phyloP scores from a whole-genome alignment of 192 early-diverging fungal genomes.

The Coemansia sp. region DNA sequence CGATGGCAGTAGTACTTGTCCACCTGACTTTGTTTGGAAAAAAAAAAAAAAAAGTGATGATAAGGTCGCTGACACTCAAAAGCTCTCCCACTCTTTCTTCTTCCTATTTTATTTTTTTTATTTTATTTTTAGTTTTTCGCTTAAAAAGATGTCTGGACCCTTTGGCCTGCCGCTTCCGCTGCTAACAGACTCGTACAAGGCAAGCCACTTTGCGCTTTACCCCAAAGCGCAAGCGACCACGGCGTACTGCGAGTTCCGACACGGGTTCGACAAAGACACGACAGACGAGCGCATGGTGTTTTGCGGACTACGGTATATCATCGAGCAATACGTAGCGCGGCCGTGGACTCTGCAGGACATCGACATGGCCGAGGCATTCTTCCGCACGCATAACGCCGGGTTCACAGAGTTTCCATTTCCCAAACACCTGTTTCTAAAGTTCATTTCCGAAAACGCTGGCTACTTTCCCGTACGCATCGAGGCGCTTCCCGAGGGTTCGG shows the following conservation, averaged over 20 bases:
- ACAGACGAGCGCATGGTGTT: slow-evolving; percentile 78
- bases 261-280: slow-evolving; percentile 64
- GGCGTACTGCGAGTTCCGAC: slow-evolving; percentile 85
- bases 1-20: too few species aligned
- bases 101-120: neutral
- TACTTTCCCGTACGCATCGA: slow-evolving; percentile 87
- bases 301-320: slow-evolving; percentile 85
- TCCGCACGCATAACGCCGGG: slow-evolving; percentile 74
- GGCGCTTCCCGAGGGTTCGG: slow-evolving; percentile 80
- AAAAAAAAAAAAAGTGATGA: too few species aligned
- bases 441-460: slow-evolving; percentile 78
- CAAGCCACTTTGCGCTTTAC: slow-evolving; percentile 74
- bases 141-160: slow-evolving; percentile 47
- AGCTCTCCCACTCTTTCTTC: neutral
- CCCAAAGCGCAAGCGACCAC: slow-evolving; percentile 71
- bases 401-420: slow-evolving; percentile 74
- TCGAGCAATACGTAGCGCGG: slow-evolving; percentile 72
- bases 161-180: slow-evolving; percentile 65
- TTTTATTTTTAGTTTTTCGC: neutral
- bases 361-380: slow-evolving; percentile 67
- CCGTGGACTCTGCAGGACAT: slow-evolving; percentile 76
- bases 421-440: slow-evolving; percentile 73
- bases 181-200: slow-evolving; percentile 88
- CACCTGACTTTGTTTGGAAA: too few species aligned
- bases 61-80: too few species aligned